Evolutionary conservation across 495 filamentous ascomycete species (phyloP), one percentile per base, ranked within the genome.

Genomic region (Hamigera avellanea): DNA sequence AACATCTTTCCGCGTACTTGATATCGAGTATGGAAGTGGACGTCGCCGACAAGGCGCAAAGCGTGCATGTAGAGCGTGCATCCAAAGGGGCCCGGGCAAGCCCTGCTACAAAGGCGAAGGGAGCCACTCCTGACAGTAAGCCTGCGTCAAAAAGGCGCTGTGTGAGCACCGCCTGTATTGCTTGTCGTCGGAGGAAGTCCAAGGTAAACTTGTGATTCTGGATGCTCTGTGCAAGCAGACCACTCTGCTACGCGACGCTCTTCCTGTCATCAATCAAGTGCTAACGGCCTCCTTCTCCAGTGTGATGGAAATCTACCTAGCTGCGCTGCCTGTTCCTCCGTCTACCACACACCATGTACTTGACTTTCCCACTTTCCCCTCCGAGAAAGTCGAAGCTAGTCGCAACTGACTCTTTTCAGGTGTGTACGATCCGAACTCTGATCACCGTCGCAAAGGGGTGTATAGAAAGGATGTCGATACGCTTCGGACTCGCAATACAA

Each of bases 381-480:
- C 4, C 9, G 21, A 23, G 21, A 23, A 23, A 19, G 23, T 13
- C 18, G 12, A 4, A 12, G 9, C 14, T 13, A 8, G 6, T 39
- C 10, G 17, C 30, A 9, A 25, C 33, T 35, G 5, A 35, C 14
- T 25, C 6, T n/a, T 37, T 19, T 9, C 21, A 67, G 64, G 87
- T 58, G 68, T 93, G 34, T 98, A 96, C 67, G 93, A 96, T 53
- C 91, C 86, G 5, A 93, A 85, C 51, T 91, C 85, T 37, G 91
- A 98, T 56, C 86, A 95, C 53, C 81, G 91, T 32, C 78, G 91
- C 13, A 98, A 96, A 54, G 91, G 91, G 33, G 91, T 95, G 8
- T 95, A 95, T 56, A 88, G 86, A 57, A 86, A 94, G 57, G 87
- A 95, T 56, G 81, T 87, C 32, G 87, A 95, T 56, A 83, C 79